A percentile compares a stretch with the other conserved stretches of the same genome.
Conservation (phyloP, 1,139 yeast species). For the Candida pseudoviswanathii region DNA sequence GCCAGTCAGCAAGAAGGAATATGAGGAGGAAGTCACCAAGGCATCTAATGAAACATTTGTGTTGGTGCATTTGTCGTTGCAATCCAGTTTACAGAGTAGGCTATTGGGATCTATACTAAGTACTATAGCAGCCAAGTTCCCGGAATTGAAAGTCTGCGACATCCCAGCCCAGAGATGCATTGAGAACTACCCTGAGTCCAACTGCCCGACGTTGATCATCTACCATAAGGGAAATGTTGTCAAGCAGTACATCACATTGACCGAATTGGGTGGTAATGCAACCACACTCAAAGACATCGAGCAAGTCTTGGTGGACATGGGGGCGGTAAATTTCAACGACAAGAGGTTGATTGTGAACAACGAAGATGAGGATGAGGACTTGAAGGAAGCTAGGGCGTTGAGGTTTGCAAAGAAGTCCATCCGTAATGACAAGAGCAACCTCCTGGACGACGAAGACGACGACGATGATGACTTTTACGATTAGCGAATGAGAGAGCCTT, state of each 20-base stretch:
- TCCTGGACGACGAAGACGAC: slow-evolving; percentile 30
- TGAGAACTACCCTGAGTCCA: slow-evolving; percentile 85
- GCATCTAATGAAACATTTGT: slow-evolving; percentile 67
- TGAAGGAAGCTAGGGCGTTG: slow-evolving; percentile 47
- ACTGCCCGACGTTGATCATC: slow-evolving; percentile 87
- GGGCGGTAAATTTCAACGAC: slow-evolving; percentile 68
- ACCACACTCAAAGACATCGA: slow-evolving; percentile 72
- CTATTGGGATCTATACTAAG: slow-evolving; percentile 59
- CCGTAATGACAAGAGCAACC: slow-evolving; percentile 27
- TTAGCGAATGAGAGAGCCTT: slow-evolving; percentile 10
- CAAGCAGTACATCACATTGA: slow-evolving; percentile 77
- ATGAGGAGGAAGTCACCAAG: slow-evolving; percentile 80
- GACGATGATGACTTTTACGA: slow-evolving; percentile 50
- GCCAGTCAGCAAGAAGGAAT: slow-evolving; percentile 84
- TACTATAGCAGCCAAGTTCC: slow-evolving; percentile 56
- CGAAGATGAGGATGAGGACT: slow-evolving; percentile 55
- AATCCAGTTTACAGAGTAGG: slow-evolving; percentile 73
- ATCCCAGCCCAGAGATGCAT: slow-evolving; percentile 88
- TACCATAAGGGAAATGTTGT: slow-evolving; percentile 76
- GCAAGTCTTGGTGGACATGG: slow-evolving; percentile 60
- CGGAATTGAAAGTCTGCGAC: slow-evolving; percentile 89
- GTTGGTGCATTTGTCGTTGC: slow-evolving; percentile 74
- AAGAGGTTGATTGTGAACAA: slow-evolving; percentile 64
- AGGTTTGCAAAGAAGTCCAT: slow-evolving; percentile 61
- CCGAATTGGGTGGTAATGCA: slow-evolving; percentile 82